Evolutionary conservation across 352 stramenopile genomes (phyloP), one percentile per base, ranked within the genome.

Genomic region (Thalassiosira livingstoniorum): DNA sequence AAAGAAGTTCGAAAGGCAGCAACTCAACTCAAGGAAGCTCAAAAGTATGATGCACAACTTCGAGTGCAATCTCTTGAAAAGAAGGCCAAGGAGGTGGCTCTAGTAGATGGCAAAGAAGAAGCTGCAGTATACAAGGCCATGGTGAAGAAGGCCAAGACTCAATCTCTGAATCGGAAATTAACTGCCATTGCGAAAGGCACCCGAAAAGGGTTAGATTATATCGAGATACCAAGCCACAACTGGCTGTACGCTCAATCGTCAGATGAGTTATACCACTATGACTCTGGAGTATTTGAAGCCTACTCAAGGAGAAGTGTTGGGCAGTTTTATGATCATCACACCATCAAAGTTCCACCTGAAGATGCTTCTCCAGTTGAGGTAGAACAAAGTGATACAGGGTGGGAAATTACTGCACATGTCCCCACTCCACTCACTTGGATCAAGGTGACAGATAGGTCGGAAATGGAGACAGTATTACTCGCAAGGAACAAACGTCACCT

Each of bases 1-100:
- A 71, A 64, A 32, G 23, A 53, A 32, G 29, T 71, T 1, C 43
- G 39, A 25, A 29, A 54, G 18, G 43, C 43, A 3, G 11, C 23
- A 23, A 15, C 0, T 3, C 23, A 18, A 1, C 43, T 78, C 0
- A 55, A 42, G 42, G 29, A 78, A n/a, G 43, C 35, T n/a, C 70
- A 78, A 47, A 71, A 78, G 25, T 21, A 37, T 37, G 25, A 4
- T 18, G 25, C 35, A 42, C 7, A 23, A 37, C n/a, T 63, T 4
- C 35, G 70, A 4, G 71, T 78, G 18, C 42, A 78, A 27, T 78
- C 57, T 57, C 42, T 78, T 7, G 70, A 78, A 45, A 21, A 51
- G 11, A 78, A 71, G 29, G 58, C 70, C 58, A 53, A 78, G 23
- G 32, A 78, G 25, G 53, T 69, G 3, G 58, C 70, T 15, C 11